Conservation (phyloP, 768 basidiomycete genomes). For the Pisolithus microcarpus region DNA sequence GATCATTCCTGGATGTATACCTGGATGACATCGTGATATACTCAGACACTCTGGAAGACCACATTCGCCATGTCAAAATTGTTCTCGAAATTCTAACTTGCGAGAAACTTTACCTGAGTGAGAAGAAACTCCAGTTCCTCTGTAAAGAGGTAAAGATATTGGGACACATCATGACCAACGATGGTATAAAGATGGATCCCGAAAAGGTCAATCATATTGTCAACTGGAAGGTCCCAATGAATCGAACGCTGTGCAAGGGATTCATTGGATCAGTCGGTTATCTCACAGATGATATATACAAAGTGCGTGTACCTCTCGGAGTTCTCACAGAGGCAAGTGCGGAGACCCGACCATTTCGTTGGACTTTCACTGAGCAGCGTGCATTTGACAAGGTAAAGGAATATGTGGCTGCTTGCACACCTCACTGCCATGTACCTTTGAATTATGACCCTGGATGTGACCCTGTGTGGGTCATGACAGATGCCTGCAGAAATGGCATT, state of each 20-base stretch:
- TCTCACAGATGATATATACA: neutral
- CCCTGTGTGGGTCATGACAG: neutral
- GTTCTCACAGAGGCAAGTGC: neutral
- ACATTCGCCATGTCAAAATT: constrained; percentile 22
- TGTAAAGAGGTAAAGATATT: constrained; percentile 28
- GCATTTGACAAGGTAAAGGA: neutral
- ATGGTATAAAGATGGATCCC: constrained; percentile 36
- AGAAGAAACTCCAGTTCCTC: constrained; percentile 9
- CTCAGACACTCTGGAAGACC: constrained; percentile 17
- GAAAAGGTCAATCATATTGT: constrained; percentile 32
- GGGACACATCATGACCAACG: constrained; percentile 28
- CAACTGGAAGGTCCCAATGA: constrained; percentile 25
- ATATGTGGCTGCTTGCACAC: neutral
- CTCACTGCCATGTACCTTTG: neutral
- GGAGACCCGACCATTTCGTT: neutral
- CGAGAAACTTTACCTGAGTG: constrained; percentile 29
- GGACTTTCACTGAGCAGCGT: neutral
- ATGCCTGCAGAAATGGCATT: neutral
- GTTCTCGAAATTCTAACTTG: constrained; percentile 28
- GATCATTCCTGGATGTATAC: constrained; percentile 1
- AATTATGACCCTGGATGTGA: neutral
- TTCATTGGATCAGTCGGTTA: neutral
- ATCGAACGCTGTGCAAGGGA: constrained; percentile 2
- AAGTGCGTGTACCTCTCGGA: neutral
- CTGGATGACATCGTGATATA: constrained; percentile 1